These are phyloP conservation scores for Zoysia pacifica DNA, from an alignment of 176 grass and related monocot species.

Conservation along the genomic window DNA sequence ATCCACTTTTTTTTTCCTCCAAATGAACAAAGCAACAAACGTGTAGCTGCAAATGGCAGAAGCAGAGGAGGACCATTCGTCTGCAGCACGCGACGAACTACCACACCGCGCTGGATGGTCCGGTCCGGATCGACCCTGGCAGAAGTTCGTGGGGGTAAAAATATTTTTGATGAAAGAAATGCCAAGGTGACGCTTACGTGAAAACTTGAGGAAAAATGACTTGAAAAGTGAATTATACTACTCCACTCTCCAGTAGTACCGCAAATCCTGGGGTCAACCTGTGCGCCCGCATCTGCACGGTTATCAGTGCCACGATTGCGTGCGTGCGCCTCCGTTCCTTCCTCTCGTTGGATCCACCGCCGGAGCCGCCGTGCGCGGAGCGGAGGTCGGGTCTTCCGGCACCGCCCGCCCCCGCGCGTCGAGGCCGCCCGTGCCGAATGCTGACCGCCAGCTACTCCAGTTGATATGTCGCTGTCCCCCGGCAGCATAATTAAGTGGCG, in stretches of 20 bases:
- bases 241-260: no score
- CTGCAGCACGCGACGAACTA: neutral
- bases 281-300: neutral
- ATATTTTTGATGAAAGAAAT: neutral
- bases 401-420: neutral
- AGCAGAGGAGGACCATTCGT: no score
- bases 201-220: no score
- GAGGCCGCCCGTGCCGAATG: conserved; percentile 14
- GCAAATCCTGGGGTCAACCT: no score
- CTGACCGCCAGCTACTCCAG: no score
- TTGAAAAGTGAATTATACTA: no score
- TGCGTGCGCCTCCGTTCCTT: neutral
- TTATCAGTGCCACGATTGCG: neutral
- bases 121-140: neutral
- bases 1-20: no score
- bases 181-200: no score
- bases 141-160: neutral
- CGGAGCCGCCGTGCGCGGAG: neutral
- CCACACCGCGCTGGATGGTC: neutral
- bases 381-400: neutral
- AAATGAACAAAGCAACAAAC: neutral
- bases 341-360: neutral
- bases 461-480: neutral
- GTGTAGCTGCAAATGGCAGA: neutral
- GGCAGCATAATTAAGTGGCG: neutral